These are phyloP conservation scores for Diaporthe ampelina DNA, from an alignment of 2,329 filamentous ascomycete genomes.

Conservation along the genomic window DNA sequence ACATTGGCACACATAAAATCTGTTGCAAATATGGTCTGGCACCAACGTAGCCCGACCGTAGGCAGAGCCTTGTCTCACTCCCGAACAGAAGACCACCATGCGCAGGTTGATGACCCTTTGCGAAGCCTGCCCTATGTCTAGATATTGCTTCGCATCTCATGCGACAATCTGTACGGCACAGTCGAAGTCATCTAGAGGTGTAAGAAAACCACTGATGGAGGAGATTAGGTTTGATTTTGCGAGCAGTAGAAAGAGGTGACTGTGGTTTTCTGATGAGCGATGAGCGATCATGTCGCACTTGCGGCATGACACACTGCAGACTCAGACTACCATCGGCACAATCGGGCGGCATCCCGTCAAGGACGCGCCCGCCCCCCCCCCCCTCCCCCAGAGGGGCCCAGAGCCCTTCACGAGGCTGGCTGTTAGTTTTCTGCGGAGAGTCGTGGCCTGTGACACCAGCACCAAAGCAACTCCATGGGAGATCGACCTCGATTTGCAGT, in stretches of 20 bases:
- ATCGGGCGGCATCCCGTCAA: background rate
- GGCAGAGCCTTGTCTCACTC: background rate
- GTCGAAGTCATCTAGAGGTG: background rate
- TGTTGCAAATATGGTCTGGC: too few relatives aligned
- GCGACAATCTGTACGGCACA: background rate
- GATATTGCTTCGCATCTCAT: background rate
- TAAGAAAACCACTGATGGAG: background rate
- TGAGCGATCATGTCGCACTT: background rate
- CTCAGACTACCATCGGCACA: background rate
- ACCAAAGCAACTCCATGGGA: background rate
- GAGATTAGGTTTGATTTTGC: background rate
- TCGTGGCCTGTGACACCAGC: background rate
- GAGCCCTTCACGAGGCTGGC: background rate
- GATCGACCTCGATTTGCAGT: background rate
- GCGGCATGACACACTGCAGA: background rate
- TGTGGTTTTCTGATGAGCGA: background rate
- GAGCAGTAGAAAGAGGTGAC: background rate
- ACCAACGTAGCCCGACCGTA: background rate
- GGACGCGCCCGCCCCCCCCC: too few relatives aligned
- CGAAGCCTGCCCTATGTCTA: background rate
- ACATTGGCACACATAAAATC: too few relatives aligned
- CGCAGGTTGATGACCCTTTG: background rate
- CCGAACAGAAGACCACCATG: background rate
- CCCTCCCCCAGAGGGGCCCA: too few relatives aligned
- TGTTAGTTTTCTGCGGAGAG: background rate